phyloP scores from a whole-genome alignment of 352 stramenopile genomes.

The Thalassiosira hispida region DNA sequence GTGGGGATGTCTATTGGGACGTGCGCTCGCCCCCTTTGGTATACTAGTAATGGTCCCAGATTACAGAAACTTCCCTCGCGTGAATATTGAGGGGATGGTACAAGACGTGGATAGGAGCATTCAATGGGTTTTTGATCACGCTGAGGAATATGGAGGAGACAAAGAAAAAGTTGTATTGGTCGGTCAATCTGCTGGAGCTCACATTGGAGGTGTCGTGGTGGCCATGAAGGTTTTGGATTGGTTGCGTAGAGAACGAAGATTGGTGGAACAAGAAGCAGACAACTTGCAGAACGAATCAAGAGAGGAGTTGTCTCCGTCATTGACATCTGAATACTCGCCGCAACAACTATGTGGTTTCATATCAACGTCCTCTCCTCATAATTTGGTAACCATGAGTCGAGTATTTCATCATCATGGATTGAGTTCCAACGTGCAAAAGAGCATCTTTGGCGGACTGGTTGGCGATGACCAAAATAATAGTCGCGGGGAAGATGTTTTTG shows the following conservation, averaged over 20 bases:
- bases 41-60: constrained; percentile 91
- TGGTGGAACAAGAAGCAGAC: constrained; percentile 3
- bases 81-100: constrained; percentile 90
- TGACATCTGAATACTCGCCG: constrained; percentile 73
- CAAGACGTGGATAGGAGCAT: constrained; percentile 87
- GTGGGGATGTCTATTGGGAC: constrained; percentile 89
- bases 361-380: constrained; percentile 89
- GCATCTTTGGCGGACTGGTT: constrained; percentile 86
- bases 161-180: constrained; percentile 87
- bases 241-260: constrained; percentile 21
- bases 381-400: constrained; percentile 85
- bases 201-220: constrained; percentile 87
- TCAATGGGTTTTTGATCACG: constrained; percentile 90
- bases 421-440: constrained; percentile 84
- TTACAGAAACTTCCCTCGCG: constrained; percentile 91
- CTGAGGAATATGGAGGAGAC: constrained; percentile 86
- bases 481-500: constrained; percentile 23
- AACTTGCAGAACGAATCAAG: constrained; percentile 5
- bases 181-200: constrained; percentile 90
- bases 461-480: constrained; percentile 28
- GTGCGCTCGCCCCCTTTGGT: constrained; percentile 84
- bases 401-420: constrained; percentile 89
- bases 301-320: not conserved
- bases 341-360: constrained; percentile 87
- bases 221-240: constrained; percentile 81